Percentiles rank a stretch among this genome's conserved stretches.
Conservation (phyloP, 139 green algal species). For the Desmodesmus armatus region DNA sequence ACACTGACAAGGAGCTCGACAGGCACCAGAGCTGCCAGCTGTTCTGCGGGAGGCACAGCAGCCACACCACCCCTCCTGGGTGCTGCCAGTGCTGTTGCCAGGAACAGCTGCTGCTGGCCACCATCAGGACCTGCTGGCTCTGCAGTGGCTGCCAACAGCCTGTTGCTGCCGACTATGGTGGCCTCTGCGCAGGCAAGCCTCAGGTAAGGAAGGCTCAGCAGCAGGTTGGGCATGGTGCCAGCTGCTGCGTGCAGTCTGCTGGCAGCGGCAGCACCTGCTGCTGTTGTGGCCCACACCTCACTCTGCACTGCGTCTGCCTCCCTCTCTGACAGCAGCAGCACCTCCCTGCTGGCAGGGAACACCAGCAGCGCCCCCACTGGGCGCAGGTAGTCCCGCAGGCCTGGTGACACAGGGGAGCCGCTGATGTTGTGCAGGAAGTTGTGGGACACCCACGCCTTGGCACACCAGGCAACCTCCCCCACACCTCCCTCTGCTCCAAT, state of each 20-base stretch:
- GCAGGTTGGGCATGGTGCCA: neutral
- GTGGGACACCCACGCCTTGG: slow-evolving; percentile 40
- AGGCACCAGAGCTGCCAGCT: neutral
- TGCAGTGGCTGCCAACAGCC: neutral
- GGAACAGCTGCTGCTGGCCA: neutral
- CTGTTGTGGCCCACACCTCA: slow-evolving; percentile 40
- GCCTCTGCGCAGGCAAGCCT: neutral
- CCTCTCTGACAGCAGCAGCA: slow-evolving; percentile 68
- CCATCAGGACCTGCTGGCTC: neutral
- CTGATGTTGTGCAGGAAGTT: slow-evolving; percentile 52
- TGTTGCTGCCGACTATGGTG: neutral
- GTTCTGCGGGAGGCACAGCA: too few relatives aligned
- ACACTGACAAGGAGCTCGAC: slow-evolving; percentile 12
- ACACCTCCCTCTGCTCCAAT: neutral
- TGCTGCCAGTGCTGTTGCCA: neutral
- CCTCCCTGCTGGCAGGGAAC: slow-evolving; percentile 9
- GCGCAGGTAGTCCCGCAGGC: slow-evolving; percentile 50
- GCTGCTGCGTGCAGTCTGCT: neutral
- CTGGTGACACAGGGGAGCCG: neutral
- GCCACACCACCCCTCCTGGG: neutral
- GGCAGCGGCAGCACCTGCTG: neutral
- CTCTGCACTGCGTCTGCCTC: slow-evolving; percentile 63
- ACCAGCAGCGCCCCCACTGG: slow-evolving; percentile 54
- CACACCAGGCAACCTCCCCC: slow-evolving; percentile 19
- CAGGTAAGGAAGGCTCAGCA: slow-evolving; percentile 29